phyloP scores from a whole-genome alignment of 2,329 filamentous ascomycete genomes.

The Alternaria sp. region DNA sequence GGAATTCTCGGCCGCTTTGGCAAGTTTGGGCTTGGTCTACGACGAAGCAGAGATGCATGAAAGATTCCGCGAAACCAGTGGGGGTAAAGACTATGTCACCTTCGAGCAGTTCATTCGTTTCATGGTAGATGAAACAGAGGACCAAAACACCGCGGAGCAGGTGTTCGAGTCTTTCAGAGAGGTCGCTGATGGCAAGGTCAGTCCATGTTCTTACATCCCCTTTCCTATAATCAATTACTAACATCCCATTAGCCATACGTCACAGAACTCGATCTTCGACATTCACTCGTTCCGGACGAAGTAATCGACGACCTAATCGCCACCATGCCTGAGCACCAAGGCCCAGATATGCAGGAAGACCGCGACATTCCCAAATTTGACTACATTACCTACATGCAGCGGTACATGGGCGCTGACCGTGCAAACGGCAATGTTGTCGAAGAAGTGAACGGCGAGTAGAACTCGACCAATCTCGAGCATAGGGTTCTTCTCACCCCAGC shows the following conservation, averaged over 20 bases:
- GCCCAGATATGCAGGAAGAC: slow-evolving; percentile 87
- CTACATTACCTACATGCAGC: slow-evolving; percentile 97
- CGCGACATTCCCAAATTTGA: slow-evolving; percentile 88
- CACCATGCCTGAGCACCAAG: slow-evolving; percentile 84
- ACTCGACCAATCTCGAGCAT: slow-evolving; percentile 16
- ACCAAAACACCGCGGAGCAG: slow-evolving; percentile 98
- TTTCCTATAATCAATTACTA: slow-evolving; percentile 10
- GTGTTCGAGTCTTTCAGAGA: slow-evolving; percentile 98
- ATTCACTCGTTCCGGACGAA: slow-evolving; percentile 94
- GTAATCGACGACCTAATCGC: slow-evolving; percentile 91
- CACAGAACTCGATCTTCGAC: slow-evolving; percentile 94
- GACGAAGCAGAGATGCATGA: slow-evolving; percentile 98
- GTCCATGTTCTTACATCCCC: slow-evolving; percentile 27
- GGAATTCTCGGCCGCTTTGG: slow-evolving; percentile 94
- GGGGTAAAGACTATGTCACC: slow-evolving; percentile 79
- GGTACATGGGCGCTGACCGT: slow-evolving; percentile 55
- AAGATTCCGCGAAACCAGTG: slow-evolving; percentile 88
- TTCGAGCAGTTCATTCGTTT: slow-evolving; percentile 99
- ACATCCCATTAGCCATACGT: slow-evolving; percentile 75
- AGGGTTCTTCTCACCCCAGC: slow-evolving; percentile 26
- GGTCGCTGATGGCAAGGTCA: slow-evolving; percentile 91
- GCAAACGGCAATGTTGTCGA: slow-evolving; percentile 36
- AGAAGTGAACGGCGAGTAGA: slow-evolving; percentile 35
- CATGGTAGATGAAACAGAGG: slow-evolving; percentile 99
- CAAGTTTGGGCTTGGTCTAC: slow-evolving; percentile 94